Evolutionary conservation across 495 filamentous ascomycete genomes (phyloP).

Genomic region (Talaromyces stipitatus): DNA sequence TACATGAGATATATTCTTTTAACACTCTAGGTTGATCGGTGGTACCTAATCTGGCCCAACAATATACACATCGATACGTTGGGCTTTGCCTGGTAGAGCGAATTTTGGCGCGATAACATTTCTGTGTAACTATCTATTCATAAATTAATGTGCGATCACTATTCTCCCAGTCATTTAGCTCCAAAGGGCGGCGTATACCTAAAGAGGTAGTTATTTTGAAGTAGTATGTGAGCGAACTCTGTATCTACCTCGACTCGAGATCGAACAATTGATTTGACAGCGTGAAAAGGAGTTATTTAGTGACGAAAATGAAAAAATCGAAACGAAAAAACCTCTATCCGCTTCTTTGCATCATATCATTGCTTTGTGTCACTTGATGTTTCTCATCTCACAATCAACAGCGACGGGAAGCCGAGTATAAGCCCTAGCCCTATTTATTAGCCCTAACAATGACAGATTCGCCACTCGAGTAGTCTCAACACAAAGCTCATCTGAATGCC

Average conservation of each 20-base stretch:
- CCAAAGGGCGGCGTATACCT: neutral
- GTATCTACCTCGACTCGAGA: neutral
- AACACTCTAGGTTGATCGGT: neutral
- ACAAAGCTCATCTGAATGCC: neutral
- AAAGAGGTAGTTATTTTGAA: neutral
- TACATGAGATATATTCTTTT: neutral
- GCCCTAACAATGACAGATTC: neutral
- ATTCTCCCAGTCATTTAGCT: no score
- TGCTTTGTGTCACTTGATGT: neutral
- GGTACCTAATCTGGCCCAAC: neutral
- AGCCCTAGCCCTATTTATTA: neutral
- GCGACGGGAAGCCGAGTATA: neutral
- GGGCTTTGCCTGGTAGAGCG: neutral
- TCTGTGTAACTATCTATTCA: no score
- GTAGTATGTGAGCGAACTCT: neutral
- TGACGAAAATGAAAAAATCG: neutral
- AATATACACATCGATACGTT: neutral
- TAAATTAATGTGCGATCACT: no score
- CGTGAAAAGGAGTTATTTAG: neutral
- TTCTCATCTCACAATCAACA: neutral
- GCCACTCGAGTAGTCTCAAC: no score
- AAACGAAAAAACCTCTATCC: neutral
- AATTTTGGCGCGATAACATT: neutral
- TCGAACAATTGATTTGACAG: neutral
- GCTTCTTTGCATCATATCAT: neutral